Percentiles rank a stretch among this genome's conserved stretches.
These are phyloP conservation scores for Aaosphaeria pasadenensis DNA, from an alignment of 2,329 filamentous ascomycete species.

Conservation along the genomic window DNA sequence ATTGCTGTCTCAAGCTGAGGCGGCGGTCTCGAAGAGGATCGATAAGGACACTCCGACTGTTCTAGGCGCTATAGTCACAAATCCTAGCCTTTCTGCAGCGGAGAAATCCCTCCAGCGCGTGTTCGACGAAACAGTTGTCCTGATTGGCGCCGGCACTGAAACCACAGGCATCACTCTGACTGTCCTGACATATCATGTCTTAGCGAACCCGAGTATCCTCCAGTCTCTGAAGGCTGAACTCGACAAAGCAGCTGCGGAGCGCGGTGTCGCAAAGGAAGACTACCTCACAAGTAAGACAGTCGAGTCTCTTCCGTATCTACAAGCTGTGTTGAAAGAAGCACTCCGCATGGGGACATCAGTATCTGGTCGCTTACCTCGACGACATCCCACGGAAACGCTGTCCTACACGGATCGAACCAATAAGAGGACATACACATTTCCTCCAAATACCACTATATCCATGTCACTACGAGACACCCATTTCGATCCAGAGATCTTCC, in stretches of 20 bases:
- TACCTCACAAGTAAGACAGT: constrained; percentile 7
- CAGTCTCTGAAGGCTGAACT: constrained; percentile 35
- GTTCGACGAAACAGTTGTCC: constrained; percentile 27
- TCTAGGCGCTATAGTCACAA: constrained; percentile 29
- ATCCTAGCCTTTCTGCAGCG: constrained; percentile 24
- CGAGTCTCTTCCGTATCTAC: constrained; percentile 12
- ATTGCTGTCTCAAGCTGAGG: constrained; percentile 5
- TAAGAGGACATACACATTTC: constrained; percentile 7
- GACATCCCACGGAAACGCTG: constrained; percentile 4
- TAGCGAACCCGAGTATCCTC: constrained; percentile 27
- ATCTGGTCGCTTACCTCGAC: constrained; percentile 10
- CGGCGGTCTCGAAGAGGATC: constrained; percentile 2
- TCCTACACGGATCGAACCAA: constrained; percentile 5
- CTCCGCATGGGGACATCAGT: constrained; percentile 9
- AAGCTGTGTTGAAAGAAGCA: constrained; percentile 12
- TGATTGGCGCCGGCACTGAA: constrained; percentile 38
- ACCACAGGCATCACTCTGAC: constrained; percentile 36
- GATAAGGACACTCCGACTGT: constrained; percentile 19
- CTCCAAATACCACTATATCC: constrained; percentile 8
- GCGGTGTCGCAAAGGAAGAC: neutral
- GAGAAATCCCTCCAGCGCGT: constrained; percentile 35
- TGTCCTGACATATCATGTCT: constrained; percentile 35
- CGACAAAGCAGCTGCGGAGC: constrained; percentile 2
- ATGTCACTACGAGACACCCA: constrained; percentile 11
- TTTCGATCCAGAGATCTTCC: constrained; percentile 10